Conservation (phyloP, 495 filamentous ascomycete genomes). For the Lindgomyces ingoldianus region DNA sequence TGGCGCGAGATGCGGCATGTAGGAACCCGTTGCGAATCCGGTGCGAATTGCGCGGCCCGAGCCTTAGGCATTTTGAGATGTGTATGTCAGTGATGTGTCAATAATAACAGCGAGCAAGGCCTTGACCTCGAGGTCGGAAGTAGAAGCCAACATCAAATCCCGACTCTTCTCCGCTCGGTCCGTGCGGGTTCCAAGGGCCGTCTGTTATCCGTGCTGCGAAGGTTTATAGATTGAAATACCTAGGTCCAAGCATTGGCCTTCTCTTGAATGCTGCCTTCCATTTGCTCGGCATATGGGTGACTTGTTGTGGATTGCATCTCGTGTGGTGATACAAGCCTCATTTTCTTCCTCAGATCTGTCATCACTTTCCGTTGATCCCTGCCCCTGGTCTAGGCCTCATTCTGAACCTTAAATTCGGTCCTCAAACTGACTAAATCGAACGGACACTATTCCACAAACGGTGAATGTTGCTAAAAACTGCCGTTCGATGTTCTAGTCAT, state of each 20-base stretch:
- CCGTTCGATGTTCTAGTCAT: not conserved
- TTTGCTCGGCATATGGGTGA: not conserved
- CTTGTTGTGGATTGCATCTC: not conserved
- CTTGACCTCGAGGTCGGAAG: too few species aligned
- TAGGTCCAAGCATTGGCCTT: too few species aligned
- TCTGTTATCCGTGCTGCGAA: not conserved
- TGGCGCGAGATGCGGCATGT: not conserved
- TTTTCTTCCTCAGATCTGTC: not conserved
- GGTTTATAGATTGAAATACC: not conserved
- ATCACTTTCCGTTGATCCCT: not conserved
- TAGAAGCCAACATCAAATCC: not conserved
- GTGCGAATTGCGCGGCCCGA: not conserved
- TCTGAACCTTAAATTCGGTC: not conserved
- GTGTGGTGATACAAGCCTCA: not conserved
- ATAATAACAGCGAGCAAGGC: not conserved
- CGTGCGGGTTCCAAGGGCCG: not conserved
- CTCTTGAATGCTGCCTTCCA: too few species aligned
- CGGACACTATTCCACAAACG: not conserved
- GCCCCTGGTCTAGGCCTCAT: not conserved
- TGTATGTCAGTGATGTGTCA: too few species aligned
- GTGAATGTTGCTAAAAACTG: not conserved
- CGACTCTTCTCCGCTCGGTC: not conserved
- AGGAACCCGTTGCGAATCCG: too few species aligned
- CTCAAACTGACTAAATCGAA: not conserved
- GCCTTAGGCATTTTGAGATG: too few species aligned